Evolutionary conservation across 2,329 filamentous ascomycete species (phyloP), one percentile per base, ranked within the genome.

Genomic region (Cercospora canescens): DNA sequence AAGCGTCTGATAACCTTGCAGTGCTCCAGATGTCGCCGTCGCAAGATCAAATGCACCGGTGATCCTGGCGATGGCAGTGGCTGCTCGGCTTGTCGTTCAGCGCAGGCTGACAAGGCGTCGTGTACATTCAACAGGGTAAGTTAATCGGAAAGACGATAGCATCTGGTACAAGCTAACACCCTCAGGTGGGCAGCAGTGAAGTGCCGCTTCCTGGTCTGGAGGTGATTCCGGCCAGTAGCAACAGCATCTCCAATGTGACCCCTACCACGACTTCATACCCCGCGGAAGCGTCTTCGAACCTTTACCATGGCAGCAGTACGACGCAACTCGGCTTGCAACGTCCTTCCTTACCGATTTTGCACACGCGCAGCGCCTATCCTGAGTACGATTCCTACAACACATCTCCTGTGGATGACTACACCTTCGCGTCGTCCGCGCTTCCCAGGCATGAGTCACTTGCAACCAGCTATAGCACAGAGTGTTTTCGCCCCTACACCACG

Each of bases 21-120:
- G 94, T 98, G 94, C 78, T 88, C 88, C 37, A 88, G 94, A 71
- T 98, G 94, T 79, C 88, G 94, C 67, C 94, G 94, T 81, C 88
- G 94, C 66, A 98, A 98, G 83, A 98, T 98, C 73, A 90, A 92
- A 72, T 98, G 94, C 81, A 96, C 91, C 74, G 94, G 94, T 50
- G 93, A 97, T 76, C 84, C 86, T 35, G 91, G 91, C 34, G 87
- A 90, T 74, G 91, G 90, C n/a, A 81, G 83, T 41, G 88, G 89
- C n/a, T 98, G 94, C 79, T 83, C 86, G 11, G 96, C 94, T 78
- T 98, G 94, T 82, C 90, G 88, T 74, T 88, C 84, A 67, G 90
- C 94, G 60, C 90, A 91, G 12, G 82, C 86, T 28, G 86, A 89
- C 24, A 82, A 81, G 60, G 77, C 71, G 2, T 74, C 85, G 6